Conservation (phyloP, 2,329 filamentous ascomycete genomes). For the Pseudocercospora vitis region DNA sequence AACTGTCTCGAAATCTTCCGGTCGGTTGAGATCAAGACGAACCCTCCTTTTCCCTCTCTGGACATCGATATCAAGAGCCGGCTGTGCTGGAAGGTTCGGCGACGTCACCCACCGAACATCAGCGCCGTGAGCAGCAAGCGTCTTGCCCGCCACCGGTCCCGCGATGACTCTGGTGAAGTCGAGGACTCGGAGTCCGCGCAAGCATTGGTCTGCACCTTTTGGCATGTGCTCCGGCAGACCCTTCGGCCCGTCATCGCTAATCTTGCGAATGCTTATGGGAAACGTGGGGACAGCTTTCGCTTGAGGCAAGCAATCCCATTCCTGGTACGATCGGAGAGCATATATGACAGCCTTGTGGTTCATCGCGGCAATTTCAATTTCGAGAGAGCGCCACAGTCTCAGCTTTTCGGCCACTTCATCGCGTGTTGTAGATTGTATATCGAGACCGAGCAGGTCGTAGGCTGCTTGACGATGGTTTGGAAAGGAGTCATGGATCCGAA, state of each 20-base stretch:
- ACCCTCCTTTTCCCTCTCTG: conserved; percentile 33
- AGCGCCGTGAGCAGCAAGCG: conserved; percentile 35
- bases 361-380: conserved; percentile 51
- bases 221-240: conserved; percentile 33
- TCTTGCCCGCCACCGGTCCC: conserved; percentile 32
- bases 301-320: conserved; percentile 56
- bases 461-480: conserved; percentile 51
- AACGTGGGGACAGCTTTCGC: conserved; percentile 46
- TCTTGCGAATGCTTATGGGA: conserved; percentile 48
- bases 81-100: conserved; percentile 30
- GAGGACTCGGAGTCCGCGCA: conserved; percentile 42
- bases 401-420: conserved; percentile 44
- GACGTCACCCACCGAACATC: conserved; percentile 36
- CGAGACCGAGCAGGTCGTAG: conserved; percentile 47
- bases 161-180: conserved; percentile 35
- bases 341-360: conserved; percentile 48
- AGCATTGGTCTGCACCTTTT: conserved; percentile 22
- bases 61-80: conserved; percentile 32
- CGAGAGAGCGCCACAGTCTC: conserved; percentile 45
- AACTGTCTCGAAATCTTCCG: conserved; percentile 32
- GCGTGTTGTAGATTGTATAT: conserved; percentile 35
- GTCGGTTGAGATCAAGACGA: conserved; percentile 39
- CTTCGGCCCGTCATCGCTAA: conserved; percentile 29
- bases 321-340: conserved; percentile 50
- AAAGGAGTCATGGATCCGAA: conserved; percentile 58